Conservation (phyloP, 495 filamentous ascomycete genomes). For the Friedmanniomyces endolithicus region DNA sequence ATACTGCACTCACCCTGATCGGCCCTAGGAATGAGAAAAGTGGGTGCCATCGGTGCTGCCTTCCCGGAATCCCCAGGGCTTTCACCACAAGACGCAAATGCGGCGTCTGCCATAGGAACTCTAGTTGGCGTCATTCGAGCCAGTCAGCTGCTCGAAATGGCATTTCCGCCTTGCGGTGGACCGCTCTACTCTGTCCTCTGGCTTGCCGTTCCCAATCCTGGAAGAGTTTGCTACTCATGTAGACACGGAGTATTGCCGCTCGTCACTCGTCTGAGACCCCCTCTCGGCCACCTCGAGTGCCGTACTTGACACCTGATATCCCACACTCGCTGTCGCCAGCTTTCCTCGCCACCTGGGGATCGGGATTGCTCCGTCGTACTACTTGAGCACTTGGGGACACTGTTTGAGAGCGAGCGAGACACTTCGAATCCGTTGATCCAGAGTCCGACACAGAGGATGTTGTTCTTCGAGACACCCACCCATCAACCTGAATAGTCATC, state of each 20-base stretch:
- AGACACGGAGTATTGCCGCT: slow-evolving; percentile 3
- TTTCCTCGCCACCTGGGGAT: neutral
- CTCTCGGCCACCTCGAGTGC: neutral
- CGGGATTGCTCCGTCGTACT: neutral
- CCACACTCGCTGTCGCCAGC: neutral
- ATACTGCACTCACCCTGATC: slow-evolving; percentile 4
- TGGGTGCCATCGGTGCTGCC: neutral
- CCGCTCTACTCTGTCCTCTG: neutral
- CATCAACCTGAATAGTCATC: slow-evolving; percentile 11
- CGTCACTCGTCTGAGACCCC: slow-evolving; percentile 2
- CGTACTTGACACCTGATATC: neutral
- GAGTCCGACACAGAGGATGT: slow-evolving; percentile 8
- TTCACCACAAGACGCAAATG: slow-evolving; percentile 17
- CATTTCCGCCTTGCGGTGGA: slow-evolving; percentile 8
- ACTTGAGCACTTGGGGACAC: neutral
- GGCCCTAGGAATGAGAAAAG: neutral
- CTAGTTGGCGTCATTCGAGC: slow-evolving; percentile 16
- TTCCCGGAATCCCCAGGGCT: slow-evolving; percentile 5
- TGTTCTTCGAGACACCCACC: slow-evolving; percentile 5
- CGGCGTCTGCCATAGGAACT: slow-evolving; percentile 9
- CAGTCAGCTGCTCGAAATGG: slow-evolving; percentile 13
- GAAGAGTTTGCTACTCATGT: neutral
- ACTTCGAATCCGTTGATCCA: slow-evolving; percentile 7
- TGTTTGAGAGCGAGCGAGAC: slow-evolving; percentile 8
- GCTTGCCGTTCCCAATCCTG: slow-evolving; percentile 3